Conservation (phyloP, 371 early-diverging fungal species). For the Circinella umbellata region DNA sequence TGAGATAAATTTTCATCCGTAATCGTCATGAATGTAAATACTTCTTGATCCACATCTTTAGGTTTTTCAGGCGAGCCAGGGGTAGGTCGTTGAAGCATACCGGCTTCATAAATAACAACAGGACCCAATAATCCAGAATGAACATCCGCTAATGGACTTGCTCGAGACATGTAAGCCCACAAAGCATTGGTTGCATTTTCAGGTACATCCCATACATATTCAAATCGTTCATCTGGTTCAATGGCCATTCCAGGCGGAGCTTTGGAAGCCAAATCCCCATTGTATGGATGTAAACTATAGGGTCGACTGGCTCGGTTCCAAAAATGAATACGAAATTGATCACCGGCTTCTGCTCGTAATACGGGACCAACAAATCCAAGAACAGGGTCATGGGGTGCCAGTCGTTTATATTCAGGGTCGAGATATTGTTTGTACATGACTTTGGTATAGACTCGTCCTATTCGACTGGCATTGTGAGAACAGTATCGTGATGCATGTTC, state of each 20-base stretch:
- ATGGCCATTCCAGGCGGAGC: slow-evolving; percentile 30
- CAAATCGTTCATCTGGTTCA: slow-evolving; percentile 36
- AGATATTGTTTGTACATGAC: slow-evolving; percentile 48
- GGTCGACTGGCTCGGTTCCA: slow-evolving; percentile 46
- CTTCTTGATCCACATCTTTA: slow-evolving; percentile 42
- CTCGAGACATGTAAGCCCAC: slow-evolving; percentile 52
- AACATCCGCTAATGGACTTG: slow-evolving; percentile 38
- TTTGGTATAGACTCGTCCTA: slow-evolving; percentile 50
- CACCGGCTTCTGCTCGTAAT: slow-evolving; percentile 58
- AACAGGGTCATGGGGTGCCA: slow-evolving; percentile 36
- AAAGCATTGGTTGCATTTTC: slow-evolving; percentile 27
- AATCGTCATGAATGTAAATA: slow-evolving; percentile 48
- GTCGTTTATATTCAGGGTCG: slow-evolving; percentile 36
- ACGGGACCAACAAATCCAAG: slow-evolving; percentile 56
- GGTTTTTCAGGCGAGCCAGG: slow-evolving; percentile 33
- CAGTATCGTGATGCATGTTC: slow-evolving; percentile 33
- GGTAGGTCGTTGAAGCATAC: slow-evolving; percentile 31
- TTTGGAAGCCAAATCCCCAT: slow-evolving; percentile 10
- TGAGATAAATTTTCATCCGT: slow-evolving; percentile 51
- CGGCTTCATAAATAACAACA: slow-evolving; percentile 48
- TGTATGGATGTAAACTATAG: slow-evolving; percentile 54
- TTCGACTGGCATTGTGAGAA: slow-evolving; percentile 28
- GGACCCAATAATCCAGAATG: slow-evolving; percentile 55
- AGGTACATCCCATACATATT: slow-evolving; percentile 57
- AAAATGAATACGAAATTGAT: slow-evolving; percentile 47